A percentile compares a stretch with the other conserved stretches of the same genome.
phyloP scores from a whole-genome alignment of 2,329 filamentous ascomycete genomes.

The Colletotrichum lini region DNA sequence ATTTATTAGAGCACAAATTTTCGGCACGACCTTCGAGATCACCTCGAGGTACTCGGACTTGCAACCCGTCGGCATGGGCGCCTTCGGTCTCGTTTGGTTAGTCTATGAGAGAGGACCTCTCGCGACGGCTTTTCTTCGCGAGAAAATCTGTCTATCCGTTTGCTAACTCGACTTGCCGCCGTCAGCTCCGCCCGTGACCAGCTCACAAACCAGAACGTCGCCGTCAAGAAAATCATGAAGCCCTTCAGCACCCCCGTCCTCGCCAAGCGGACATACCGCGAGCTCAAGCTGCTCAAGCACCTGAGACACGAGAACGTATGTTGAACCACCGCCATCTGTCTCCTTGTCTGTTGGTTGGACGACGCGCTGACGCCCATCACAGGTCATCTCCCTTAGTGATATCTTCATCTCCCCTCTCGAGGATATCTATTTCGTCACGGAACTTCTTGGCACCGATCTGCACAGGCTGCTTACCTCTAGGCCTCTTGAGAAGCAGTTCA shows the following conservation, averaged over 20 bases:
- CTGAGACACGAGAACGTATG: conserved; percentile 94
- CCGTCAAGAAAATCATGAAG: conserved; percentile 99
- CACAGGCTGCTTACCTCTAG: conserved; percentile 95
- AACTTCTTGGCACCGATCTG: conserved; percentile 95
- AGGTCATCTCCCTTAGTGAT: conserved; percentile 98
- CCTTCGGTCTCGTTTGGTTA: conserved; percentile 98
- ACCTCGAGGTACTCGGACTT: conserved; percentile 98
- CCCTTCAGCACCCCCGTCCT: conserved; percentile 99
- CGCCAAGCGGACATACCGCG: conserved; percentile 97
- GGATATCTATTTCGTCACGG: conserved; percentile 99
- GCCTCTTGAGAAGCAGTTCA: conserved; percentile 98
- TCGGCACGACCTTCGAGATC: conserved; percentile 99
- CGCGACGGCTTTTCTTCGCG: conserved; percentile 8
- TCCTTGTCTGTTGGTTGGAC: conserved; percentile 4
- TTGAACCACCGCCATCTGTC: conserved; percentile 9
- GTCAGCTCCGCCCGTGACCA: conserved; percentile 94
- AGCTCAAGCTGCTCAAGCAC: conserved; percentile 97
- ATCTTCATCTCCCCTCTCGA: conserved; percentile 99
- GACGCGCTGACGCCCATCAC: conserved; percentile 45
- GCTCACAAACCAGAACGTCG: conserved; percentile 95
- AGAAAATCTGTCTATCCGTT: conserved; percentile 41
- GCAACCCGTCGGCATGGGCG: conserved; percentile 98
- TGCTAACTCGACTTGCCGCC: conserved; percentile 28
- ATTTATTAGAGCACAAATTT: conserved; percentile 99
- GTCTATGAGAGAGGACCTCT: conserved; percentile 48